phyloP scores from a whole-genome alignment of 2,329 filamentous ascomycete species.

The Huntiella savannae region DNA sequence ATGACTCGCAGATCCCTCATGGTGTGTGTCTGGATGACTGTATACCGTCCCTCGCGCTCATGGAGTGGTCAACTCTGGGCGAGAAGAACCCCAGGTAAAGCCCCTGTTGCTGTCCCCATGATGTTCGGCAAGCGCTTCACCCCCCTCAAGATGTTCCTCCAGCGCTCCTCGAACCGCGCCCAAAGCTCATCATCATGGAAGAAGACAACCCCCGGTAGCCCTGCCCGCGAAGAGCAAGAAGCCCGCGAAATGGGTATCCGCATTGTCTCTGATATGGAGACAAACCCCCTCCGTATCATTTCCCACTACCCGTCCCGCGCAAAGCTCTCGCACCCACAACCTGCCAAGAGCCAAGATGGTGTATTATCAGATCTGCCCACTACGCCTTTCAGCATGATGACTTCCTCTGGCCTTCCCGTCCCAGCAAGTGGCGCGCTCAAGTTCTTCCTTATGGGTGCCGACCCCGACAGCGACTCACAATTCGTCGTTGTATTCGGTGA shows the following conservation, averaged over 20 bases:
- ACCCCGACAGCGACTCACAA: constrained; percentile 6
- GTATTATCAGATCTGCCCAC: constrained; percentile 6
- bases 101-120: constrained; percentile 11
- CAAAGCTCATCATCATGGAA: background rate
- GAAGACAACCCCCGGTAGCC: background rate
- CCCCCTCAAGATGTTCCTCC: constrained; percentile 12
- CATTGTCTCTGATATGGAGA: constrained; percentile 7
- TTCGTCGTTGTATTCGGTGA: constrained; percentile 10
- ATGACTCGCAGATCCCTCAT: constrained; percentile 10
- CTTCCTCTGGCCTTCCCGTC: constrained; percentile 1
- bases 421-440: constrained; percentile 8
- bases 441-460: constrained; percentile 10
- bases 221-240: background rate
- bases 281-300: constrained; percentile 7
- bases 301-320: constrained; percentile 11
- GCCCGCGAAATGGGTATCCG: constrained; percentile 7
- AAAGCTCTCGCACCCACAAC: constrained; percentile 6
- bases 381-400: constrained; percentile 3
- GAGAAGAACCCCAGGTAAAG: constrained; percentile 8
- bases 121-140: constrained; percentile 11
- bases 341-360: constrained; percentile 7
- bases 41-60: constrained; percentile 8
- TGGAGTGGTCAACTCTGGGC: constrained; percentile 8
- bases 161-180: constrained; percentile 4
- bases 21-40: constrained; percentile 13